Base-by-base conservation (phyloP, 1,284 basidiomycete genomes). In the Puccinia horiana region DNA sequence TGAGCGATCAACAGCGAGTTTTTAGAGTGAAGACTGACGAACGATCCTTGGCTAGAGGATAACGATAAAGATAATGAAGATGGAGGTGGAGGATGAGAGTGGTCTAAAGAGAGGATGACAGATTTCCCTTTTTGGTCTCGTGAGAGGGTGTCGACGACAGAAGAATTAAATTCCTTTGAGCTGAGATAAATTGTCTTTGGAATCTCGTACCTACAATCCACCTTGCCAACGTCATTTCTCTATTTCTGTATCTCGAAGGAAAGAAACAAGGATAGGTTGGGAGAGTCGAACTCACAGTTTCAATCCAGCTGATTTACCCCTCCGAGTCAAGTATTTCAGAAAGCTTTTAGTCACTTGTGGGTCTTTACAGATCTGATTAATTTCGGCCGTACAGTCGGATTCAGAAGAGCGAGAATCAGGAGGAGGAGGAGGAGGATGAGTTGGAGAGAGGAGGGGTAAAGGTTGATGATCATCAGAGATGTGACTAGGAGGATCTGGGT, bases 341-440 rank as follows among this genome's bases (percentile, higher is more conserved):
- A 79, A 79, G 23, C 26, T 47, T 54, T 79, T 79, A 29, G 54
- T 42, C 20, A 79, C 54, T 26, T 54, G 40, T 14, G 67, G 65
- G 54, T 79, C 65, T 35, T 40, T 70, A 40, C 77, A 70, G 37
- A 79, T 63, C 29, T 56, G 12, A 29, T 70, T 44, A 12, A 65
- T 14, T 56, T 72, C 77, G 37, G 23, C 11, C 16, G n/a, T 3
- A 14, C 65, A 52, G 20, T 42, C 32, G 23, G 44, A 40, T 26
- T 70, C 23, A 16, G 49, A n/a, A n/a, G n/a, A 40, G 32, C n/a
- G 65, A n/a, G 52, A 56, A 23, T n/a, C n/a, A n/a, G 54, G 61
- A 14, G n/a, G 9, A 14, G 35, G 26, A 16, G 3, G 47, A 54
- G 18, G 32, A 8, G 4, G 42, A 73, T n/a, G 42, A 29, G 5